These are phyloP conservation scores for Cystobasidium slooffiae DNA, from an alignment of 1,284 basidiomycete genomes.

Conservation along the genomic window DNA sequence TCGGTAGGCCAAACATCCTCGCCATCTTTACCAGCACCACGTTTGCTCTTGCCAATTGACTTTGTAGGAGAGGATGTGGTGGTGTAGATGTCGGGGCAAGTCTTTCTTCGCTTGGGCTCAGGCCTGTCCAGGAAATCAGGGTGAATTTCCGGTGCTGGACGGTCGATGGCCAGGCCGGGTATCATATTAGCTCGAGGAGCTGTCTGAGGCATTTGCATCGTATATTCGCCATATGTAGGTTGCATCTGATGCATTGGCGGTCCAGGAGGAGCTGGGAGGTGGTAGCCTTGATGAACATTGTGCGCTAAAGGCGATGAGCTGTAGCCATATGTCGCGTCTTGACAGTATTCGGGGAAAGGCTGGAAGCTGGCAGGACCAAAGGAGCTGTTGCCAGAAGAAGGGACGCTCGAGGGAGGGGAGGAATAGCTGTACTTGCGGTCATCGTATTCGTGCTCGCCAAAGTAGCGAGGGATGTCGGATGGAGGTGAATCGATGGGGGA, in stretches of 20 bases:
- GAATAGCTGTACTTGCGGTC: conserved; percentile 37
- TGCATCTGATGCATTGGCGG: conserved; percentile 1
- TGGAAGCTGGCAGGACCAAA: conserved; percentile 28
- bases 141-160: conserved; percentile 19
- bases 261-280: conserved; percentile 17
- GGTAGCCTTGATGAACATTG: conserved; percentile 10
- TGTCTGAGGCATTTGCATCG: conserved; percentile 24
- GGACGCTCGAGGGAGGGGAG: conserved; percentile 41
- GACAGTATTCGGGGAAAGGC: conserved; percentile 30
- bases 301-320: conserved; percentile 26
- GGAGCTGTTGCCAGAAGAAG: conserved; percentile 31
- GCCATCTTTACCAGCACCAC: conserved; percentile 51
- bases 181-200: conserved; percentile 37
- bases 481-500: conserved; percentile 26
- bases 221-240: conserved; percentile 16
- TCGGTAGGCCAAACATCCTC: conserved; percentile 59
- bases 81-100: conserved; percentile 37
- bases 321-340: conserved; percentile 25
- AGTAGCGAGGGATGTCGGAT: conserved; percentile 31
- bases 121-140: conserved; percentile 23
- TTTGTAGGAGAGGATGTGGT: conserved; percentile 29
- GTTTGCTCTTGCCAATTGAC: conserved; percentile 11
- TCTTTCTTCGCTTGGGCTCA: conserved; percentile 44
- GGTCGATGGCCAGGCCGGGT: conserved; percentile 37
- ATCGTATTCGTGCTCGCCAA: conserved; percentile 32